Evolutionary conservation across 768 basidiomycete species (phyloP).

Genomic region (Clitopilus hobsonii): DNA sequence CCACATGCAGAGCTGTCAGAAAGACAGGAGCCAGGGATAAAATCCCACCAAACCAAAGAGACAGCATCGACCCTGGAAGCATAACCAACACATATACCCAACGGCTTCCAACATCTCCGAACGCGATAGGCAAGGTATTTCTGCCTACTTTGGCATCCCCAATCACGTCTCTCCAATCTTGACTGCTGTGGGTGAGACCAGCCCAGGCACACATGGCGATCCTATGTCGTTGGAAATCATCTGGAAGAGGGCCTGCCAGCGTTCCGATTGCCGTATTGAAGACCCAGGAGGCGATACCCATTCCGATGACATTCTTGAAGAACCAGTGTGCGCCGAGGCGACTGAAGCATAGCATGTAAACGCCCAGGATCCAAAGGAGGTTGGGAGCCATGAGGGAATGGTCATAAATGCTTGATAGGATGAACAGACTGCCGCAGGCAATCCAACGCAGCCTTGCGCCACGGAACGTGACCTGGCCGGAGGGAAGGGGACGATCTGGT

Average conservation of each 20-base stretch:
- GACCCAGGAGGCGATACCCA: constrained; percentile 10
- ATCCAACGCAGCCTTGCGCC: constrained; percentile 12
- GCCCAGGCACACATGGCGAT: neutral
- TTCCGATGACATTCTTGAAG: constrained; percentile 9
- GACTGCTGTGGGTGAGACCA: neutral
- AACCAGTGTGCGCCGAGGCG: constrained; percentile 14
- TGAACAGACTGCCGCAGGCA: constrained; percentile 4
- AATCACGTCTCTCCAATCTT: neutral
- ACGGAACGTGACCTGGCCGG: constrained; percentile 12
- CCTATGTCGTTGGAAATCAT: neutral
- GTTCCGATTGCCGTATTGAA: constrained; percentile 1
- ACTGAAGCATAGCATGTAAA: constrained; percentile 8
- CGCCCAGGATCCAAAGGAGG: constrained; percentile 8
- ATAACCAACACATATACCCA: neutral
- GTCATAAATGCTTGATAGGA: constrained; percentile 3
- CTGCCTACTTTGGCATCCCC: neutral
- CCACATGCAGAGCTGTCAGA: neutral
- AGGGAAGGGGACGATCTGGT: constrained; percentile 16
- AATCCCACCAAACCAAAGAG: neutral
- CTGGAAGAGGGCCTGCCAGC: neutral
- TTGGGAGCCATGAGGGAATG: constrained; percentile 5
- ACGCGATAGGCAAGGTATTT: neutral
- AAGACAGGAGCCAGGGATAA: neutral
- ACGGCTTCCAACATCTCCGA: neutral
- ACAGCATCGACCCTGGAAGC: neutral